Conservation (phyloP, 2,329 filamentous ascomycete species). For the Nothophaeocryptopus gaeumannii region DNA sequence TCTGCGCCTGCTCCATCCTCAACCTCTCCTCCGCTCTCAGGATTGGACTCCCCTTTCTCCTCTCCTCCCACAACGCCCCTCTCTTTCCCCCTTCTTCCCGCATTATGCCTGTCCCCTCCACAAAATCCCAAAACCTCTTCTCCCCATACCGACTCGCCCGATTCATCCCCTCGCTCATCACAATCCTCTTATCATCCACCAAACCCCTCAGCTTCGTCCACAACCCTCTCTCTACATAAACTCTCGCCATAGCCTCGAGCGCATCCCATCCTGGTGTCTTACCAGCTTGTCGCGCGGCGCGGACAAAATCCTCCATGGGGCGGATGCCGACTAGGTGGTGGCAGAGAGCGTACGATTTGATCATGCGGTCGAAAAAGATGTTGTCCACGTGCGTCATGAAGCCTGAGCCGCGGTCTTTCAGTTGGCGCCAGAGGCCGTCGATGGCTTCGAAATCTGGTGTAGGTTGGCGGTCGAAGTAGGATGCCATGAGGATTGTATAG, state of each 20-base stretch:
- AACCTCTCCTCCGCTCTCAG: constrained; percentile 2
- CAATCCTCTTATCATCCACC: constrained; percentile 27
- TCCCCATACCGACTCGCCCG: constrained; percentile 6
- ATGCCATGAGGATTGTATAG: constrained; percentile 69
- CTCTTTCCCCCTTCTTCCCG: constrained; percentile 1
- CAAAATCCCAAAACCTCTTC: constrained; percentile 19
- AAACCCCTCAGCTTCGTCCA: constrained; percentile 35
- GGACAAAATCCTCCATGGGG: constrained; percentile 44
- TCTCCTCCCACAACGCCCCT: constrained; percentile 1
- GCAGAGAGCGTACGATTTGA: constrained; percentile 61
- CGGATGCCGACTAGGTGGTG: constrained; percentile 47
- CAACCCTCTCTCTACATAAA: constrained; percentile 39
- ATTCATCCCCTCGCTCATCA: constrained; percentile 8
- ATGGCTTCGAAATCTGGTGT: constrained; percentile 58
- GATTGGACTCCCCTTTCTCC: constrained; percentile 2
- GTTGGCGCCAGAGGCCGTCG: constrained; percentile 55
- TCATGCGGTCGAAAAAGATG: constrained; percentile 66
- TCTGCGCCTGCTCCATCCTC: neutral
- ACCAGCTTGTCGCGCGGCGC: constrained; percentile 38
- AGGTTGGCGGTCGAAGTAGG: constrained; percentile 58
- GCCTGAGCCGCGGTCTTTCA: constrained; percentile 36
- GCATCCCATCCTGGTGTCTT: constrained; percentile 44
- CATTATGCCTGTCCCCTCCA: constrained; percentile 16
- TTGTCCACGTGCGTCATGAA: constrained; percentile 42
- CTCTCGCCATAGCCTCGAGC: constrained; percentile 38